Base-by-base conservation (phyloP, 805 yeast species). In the Jamesozyma piceae region DNA sequence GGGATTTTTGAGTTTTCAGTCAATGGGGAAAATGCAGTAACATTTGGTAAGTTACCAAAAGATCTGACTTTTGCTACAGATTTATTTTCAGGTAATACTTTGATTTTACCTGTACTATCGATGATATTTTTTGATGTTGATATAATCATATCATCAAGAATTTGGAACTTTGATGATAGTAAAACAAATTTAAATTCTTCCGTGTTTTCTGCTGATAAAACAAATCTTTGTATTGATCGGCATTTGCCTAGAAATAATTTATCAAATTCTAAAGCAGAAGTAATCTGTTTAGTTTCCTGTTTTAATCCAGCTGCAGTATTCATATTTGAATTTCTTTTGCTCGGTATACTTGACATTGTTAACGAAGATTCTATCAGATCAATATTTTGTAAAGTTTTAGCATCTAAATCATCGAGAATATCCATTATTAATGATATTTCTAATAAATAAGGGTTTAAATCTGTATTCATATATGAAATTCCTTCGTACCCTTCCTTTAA, bases 391-490 rank as follows among this genome's bases (percentile, higher is more conserved):
- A 30, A 17, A 13, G 36, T 19, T 15, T 38, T 44, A 3, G 20
- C 21, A 14, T 38, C 20, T 27, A 57, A 36, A 15, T 58, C 58
- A 21, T 46, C 46, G 17, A 70, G 44, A 11, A 68, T 67, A 45
- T 70, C 74, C 36, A 66, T 62, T 50, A 66, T 61, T 42, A 66
- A 37, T 14, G 79, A 69, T 37, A 75, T 56, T 49, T 71, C 75
- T 9, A 68, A 45, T 2, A 80, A 69, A 34, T 76, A 68, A 15
- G 69, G 71, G 39, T 73, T 68, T 22, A 78, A 58, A 54, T 73
- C 73, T 18, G 75, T 55, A 41, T 69, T 71, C 33, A 68, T 63
- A 49, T 78, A 76, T 0, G 80, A 71, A 10, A 58, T 44, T 20
- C 69, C 66, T 2, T 68, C 68, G 48, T 73, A 70, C 1, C 64